Percentiles rank a stretch among this genome's conserved stretches.
Evolutionary conservation across 202 grass and related monocot species (phyloP).

Genomic region (Cymbopogon flexuosus): DNA sequence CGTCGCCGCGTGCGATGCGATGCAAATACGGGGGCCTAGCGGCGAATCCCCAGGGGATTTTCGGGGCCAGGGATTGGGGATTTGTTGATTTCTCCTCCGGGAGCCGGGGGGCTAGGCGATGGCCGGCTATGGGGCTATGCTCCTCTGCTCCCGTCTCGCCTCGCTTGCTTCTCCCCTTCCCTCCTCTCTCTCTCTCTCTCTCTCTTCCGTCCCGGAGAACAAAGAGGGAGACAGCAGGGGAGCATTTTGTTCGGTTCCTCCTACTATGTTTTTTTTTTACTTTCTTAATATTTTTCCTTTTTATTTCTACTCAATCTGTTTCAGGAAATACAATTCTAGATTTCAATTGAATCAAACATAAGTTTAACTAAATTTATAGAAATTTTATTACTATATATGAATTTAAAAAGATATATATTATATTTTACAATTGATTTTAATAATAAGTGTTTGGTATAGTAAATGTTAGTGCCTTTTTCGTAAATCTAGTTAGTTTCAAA

Average conservation of each 20-base stretch:
- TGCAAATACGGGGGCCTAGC: conserved; percentile 33
- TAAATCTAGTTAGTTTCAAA: background rate
- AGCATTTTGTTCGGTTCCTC: background rate
- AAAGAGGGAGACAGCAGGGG: background rate
- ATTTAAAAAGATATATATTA: no score
- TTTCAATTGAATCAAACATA: background rate
- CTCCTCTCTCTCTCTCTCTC: background rate
- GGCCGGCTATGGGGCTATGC: background rate
- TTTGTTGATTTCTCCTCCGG: conserved; percentile 6
- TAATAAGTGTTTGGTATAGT: background rate
- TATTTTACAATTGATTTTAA: no score
- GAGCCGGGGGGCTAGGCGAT: background rate
- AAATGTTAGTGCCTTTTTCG: background rate
- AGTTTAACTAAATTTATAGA: background rate
- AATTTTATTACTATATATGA: background rate
- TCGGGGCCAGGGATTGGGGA: conserved; percentile 10
- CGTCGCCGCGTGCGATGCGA: conserved; percentile 7
- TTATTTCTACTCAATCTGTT: background rate
- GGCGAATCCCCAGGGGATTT: conserved; percentile 32
- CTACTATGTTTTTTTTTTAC: background rate
- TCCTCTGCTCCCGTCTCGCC: background rate
- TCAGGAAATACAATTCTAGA: background rate
- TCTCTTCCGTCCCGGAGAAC: background rate
- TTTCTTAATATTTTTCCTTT: background rate
- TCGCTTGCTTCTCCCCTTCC: background rate